phyloP scores from a whole-genome alignment of 2,329 filamentous ascomycete species.

The Fusarium odoratissimum region DNA sequence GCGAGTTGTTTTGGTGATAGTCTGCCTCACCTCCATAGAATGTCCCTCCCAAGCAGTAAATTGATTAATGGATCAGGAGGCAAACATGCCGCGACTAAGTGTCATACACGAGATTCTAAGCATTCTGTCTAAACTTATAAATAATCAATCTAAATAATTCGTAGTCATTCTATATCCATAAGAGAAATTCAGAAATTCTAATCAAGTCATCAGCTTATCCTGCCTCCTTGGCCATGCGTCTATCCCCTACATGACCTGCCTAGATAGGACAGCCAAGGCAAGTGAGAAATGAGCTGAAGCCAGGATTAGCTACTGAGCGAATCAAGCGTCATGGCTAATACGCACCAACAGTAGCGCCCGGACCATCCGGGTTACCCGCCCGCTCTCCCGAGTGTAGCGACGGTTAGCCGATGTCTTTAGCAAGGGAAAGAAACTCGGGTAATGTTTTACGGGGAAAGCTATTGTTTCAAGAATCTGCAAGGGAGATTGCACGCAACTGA shows the following conservation, averaged over 20 bases:
- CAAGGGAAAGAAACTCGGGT: neutral
- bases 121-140: too few species aligned
- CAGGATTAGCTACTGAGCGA: accelerated
- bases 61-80: neutral
- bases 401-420: neutral
- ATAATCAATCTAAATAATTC: accelerated
- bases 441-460: neutral
- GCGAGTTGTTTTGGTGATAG: accelerated
- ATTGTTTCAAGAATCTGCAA: neutral
- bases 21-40: too few species aligned
- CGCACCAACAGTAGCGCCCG: neutral
- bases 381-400: neutral
- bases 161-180: accelerated
- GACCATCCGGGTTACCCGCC: neutral
- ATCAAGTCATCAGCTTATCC: neutral
- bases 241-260: neutral
- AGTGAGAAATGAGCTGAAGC: neutral
- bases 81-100: too few species aligned
- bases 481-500: neutral
- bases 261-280: neutral
- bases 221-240: neutral
- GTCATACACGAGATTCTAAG: too few species aligned
- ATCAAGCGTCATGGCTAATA: neutral
- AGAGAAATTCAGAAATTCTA: neutral
- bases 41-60: neutral